Base-by-base conservation (phyloP, 2,329 filamentous ascomycete species). In the Tolypocladium tropicale region DNA sequence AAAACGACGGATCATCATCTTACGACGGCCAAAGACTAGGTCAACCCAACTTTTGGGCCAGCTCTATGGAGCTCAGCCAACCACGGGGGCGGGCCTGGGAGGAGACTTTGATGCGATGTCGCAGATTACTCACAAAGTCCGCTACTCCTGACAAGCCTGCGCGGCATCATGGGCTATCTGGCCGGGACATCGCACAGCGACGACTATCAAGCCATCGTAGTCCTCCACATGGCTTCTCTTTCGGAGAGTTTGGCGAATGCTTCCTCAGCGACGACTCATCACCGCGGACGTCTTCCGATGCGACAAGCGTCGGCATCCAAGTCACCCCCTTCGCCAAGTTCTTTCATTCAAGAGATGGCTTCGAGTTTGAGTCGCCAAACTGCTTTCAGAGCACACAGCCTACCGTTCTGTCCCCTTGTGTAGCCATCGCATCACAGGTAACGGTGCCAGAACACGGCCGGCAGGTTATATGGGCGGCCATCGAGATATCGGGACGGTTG, bases 401-500 rank as follows among this genome's bases (percentile, higher is more conserved):
- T 4, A 60, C 53, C 53, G 63, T 78, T 6, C 63, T 79, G 16
- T 67, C 71, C 6, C 78, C 78, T 5, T 66, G 67, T 32, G 68
- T 81, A 28, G 63, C 66, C 18, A 71, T 79, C 28, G 77, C 70
- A 0, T 71, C 77, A 1, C 76, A 78, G 52, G 63, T 68, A 6
- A 67, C 65, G 6, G 63, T 68, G 1, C 62, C 76, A 1, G 64
- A 69, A 6, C 65, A 69, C 39, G 68, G 65, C 3, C 63, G 64
- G 39, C 62, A 65, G 34, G 67, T 61, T 12, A 59, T 80, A n/a
- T 82, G 76, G 79, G 74, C 70, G 2, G 76, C 77, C 4, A 69
- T 82, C 53, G 74, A 81, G 63, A 61, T 82, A 39, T 75, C 70
- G 16, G 71, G 73, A 10, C 72, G 72, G 50, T 59, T 76, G 6